These are phyloP conservation scores for Hymenoscyphus albidus DNA, from an alignment of 2,329 filamentous ascomycete species.

Conservation along the genomic window DNA sequence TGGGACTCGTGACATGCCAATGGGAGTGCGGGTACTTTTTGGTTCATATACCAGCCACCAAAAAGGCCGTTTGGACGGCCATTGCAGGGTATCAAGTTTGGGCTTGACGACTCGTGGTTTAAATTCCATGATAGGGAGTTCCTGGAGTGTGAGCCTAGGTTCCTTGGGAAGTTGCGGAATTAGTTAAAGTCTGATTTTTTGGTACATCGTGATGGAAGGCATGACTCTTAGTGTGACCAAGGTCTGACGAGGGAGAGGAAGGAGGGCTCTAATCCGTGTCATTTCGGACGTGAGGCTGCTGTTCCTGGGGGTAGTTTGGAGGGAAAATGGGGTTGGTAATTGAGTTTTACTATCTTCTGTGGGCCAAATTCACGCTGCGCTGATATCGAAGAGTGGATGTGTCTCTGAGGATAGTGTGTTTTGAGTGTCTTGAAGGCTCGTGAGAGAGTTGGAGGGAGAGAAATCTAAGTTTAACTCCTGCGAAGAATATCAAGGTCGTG, in stretches of 20 bases:
- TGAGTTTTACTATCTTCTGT: too few species aligned
- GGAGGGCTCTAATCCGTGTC: not conserved
- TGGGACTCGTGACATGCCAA: not conserved
- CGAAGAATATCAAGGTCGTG: too few species aligned
- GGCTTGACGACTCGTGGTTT: not conserved
- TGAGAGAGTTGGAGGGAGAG: too few species aligned
- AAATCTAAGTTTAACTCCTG: too few species aligned
- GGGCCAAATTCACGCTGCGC: too few species aligned
- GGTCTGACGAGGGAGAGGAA: not conserved
- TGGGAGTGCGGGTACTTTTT: not conserved
- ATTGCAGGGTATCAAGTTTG: not conserved
- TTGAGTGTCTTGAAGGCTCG: too few species aligned
- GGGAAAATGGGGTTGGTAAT: too few species aligned
- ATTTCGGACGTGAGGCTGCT: too few species aligned
- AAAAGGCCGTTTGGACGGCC: too few species aligned
- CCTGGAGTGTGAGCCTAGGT: not conserved
- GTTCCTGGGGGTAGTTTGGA: too few species aligned
- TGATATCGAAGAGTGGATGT: too few species aligned
- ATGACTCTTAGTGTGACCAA: not conserved
- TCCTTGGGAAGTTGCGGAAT: not conserved
- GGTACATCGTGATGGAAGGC: not conserved
- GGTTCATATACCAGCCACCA: not conserved
- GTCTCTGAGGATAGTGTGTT: too few species aligned
- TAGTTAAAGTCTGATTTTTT: not conserved
- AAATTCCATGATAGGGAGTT: not conserved